Percentiles rank a stretch among this genome's conserved stretches.
Conservation (phyloP, 306 rosid species). For the Castanea mollissima region DNA sequence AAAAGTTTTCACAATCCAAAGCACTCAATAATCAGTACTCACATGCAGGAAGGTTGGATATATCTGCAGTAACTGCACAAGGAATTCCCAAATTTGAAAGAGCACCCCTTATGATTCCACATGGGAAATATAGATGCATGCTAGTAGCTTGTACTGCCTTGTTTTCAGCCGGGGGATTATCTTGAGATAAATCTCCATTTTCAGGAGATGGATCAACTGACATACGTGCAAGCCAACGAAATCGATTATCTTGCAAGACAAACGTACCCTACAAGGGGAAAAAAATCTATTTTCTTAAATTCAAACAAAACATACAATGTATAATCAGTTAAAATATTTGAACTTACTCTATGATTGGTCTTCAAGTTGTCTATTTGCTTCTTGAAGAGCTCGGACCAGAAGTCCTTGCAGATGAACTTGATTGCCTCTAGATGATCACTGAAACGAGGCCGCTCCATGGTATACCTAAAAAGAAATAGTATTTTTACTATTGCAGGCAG, state of each 20-base stretch:
- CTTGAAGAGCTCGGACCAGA: conserved; percentile 97
- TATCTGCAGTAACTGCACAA: conserved; percentile 94
- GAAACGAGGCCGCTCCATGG: conserved; percentile 96
- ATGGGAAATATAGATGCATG: conserved; percentile 94
- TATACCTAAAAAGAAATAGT: conserved; percentile 47
- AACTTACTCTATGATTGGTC: conserved; percentile 84
- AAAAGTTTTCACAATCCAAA: conserved; percentile 3
- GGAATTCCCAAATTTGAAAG: conserved; percentile 95
- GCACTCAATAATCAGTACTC: conserved; percentile 26
- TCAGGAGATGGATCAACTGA: conserved; percentile 65
- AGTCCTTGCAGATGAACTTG: conserved; percentile 97
- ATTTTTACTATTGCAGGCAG: background rate
- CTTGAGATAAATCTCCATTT: conserved; percentile 48
- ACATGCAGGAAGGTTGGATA: conserved; percentile 92
- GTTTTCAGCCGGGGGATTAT: conserved; percentile 54
- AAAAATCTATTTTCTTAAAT: conserved; percentile 12
- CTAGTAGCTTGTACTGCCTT: conserved; percentile 68
- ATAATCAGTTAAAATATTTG: conserved; percentile 1
- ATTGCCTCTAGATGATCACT: conserved; percentile 92
- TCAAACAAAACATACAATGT: background rate
- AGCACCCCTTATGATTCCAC: conserved; percentile 96
- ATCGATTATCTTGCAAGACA: conserved; percentile 90
- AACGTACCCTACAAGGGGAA: conserved; percentile 74
- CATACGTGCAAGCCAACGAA: conserved; percentile 85
- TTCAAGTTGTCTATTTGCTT: conserved; percentile 98